Base-by-base conservation (phyloP, 1,139 yeast species). In the Yamadazyma oceani region DNA sequence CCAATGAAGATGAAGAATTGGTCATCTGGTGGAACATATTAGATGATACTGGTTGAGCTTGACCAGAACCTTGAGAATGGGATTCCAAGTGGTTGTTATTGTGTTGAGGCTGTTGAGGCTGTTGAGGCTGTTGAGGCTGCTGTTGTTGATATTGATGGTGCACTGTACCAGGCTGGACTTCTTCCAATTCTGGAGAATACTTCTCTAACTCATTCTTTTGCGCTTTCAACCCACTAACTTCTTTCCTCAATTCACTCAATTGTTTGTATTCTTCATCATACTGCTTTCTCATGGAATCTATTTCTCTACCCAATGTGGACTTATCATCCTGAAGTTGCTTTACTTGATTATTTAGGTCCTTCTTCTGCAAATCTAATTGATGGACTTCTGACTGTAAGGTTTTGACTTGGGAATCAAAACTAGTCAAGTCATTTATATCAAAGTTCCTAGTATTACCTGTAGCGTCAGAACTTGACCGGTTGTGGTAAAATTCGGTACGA, bases 401-500 rank as follows among this genome's bases (percentile, higher is more conserved):
- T 33, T 62, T 58, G 40, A 72, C 21, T 8, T 27, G 30, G n/a
- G 30, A 45, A 30, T 75, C 78, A 31, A 61, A 55, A 26, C 64
- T 68, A 17, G 40, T 30, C 14, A 35, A 30, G 11, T 27, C 42
- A 24, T 30, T 32, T 13, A 39, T 17, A 15, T 36, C 30, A 7
- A 16, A 9, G 10, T 9, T 11, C 5, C 21, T 9, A 27, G 16
- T 7, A 29, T 19, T 8, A n/a, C 25, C 32, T 9, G 6, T 64
- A 3, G 73, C 56, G 42, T 69, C 75, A 2, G 73, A 64, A 4
- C 63, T 55, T 2, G 75, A 64, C 39, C 77, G 64, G 24, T 59
- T 58, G 43, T 64, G 74, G 19, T 30, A 15, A 5, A 35, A 41
- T 11, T 35, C 31, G 10, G 42, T 34, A 17, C 17, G 14, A 8